Percentiles rank a stretch among this genome's conserved stretches.
These are phyloP conservation scores for Debaryomycetaceae sp. DNA, from an alignment of 1,139 yeast species.

Conservation along the genomic window DNA sequence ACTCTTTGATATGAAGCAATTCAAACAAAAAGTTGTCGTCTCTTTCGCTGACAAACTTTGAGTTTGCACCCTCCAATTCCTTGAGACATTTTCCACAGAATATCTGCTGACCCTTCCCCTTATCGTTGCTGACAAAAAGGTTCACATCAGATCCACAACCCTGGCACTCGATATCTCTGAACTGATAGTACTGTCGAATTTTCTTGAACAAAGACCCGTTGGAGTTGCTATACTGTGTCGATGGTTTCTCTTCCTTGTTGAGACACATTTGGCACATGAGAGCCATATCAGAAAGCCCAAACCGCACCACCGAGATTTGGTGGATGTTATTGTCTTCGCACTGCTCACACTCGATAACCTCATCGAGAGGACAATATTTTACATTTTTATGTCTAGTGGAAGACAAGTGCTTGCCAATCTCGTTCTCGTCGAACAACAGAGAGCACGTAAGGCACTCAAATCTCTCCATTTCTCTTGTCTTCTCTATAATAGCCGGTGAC, in stretches of 20 bases:
- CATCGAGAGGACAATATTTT: slow-evolving; percentile 27
- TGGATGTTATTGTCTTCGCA: slow-evolving; percentile 56
- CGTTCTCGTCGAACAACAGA: slow-evolving; percentile 13
- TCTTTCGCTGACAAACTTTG: slow-evolving; percentile 39
- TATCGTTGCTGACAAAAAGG: slow-evolving; percentile 33
- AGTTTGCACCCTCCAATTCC: slow-evolving; percentile 15
- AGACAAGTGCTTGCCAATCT: slow-evolving; percentile 44
- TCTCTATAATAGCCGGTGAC: background rate
- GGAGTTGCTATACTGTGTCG: slow-evolving; percentile 48
- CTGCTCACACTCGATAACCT: slow-evolving; percentile 52
- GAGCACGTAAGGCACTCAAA: slow-evolving; percentile 33
- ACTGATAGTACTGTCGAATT: slow-evolving; percentile 44
- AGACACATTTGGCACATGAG: slow-evolving; percentile 49
- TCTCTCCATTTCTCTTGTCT: slow-evolving; percentile 4
- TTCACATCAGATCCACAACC: slow-evolving; percentile 40
- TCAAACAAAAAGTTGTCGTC: slow-evolving; percentile 47
- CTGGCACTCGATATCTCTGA: slow-evolving; percentile 49
- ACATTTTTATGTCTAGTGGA: slow-evolving; percentile 54
- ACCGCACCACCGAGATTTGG: slow-evolving; percentile 47
- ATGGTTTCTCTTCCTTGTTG: slow-evolving; percentile 43
- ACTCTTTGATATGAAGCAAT: slow-evolving; percentile 49
- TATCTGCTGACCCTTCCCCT: slow-evolving; percentile 20
- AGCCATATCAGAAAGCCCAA: slow-evolving; percentile 54
- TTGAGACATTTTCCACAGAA: slow-evolving; percentile 43
- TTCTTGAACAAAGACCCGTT: slow-evolving; percentile 55